These are phyloP conservation scores for Davidsoniella neocaledoniae DNA, from an alignment of 2,329 filamentous ascomycete species.

Conservation along the genomic window DNA sequence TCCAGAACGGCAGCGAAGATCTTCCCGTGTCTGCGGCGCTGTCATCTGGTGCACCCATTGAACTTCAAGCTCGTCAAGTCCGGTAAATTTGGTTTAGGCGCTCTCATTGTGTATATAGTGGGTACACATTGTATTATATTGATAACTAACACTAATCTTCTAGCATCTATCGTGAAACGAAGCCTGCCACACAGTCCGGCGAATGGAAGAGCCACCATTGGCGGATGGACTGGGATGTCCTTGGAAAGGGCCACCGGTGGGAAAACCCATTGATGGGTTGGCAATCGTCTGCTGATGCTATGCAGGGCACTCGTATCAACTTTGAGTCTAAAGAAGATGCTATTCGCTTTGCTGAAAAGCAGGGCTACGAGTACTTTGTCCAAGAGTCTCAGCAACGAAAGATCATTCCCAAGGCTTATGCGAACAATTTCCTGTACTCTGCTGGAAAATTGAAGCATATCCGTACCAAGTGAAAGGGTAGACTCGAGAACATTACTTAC, in stretches of 20 bases:
- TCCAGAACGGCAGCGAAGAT: conserved; percentile 83
- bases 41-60: conserved; percentile 79
- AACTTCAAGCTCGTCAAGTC: conserved; percentile 85
- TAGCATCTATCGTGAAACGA: conserved; percentile 82
- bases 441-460: conserved; percentile 76
- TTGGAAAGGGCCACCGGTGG: conserved; percentile 87
- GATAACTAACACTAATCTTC: not conserved
- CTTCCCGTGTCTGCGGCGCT: conserved; percentile 64
- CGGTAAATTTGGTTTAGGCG: conserved; percentile 40
- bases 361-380: conserved; percentile 97
- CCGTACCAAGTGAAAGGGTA: conserved; percentile 50
- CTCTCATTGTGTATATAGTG: not conserved
- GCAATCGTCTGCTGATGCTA: conserved; percentile 87
- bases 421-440: conserved; percentile 85
- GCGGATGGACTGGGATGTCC: conserved; percentile 97
- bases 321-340: conserved; percentile 93
- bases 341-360: conserved; percentile 90
- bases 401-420: conserved; percentile 82
- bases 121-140: no score
- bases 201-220: conserved; percentile 70
- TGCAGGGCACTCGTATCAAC: conserved; percentile 83
- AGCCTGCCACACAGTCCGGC: conserved; percentile 93
- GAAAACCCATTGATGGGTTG: conserved; percentile 98
- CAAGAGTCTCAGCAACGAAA: conserved; percentile 87
- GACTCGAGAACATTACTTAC: not conserved